Evolutionary conservation across 208 protist species (phyloP).

Genomic region (Acanthamoeba sp.): DNA sequence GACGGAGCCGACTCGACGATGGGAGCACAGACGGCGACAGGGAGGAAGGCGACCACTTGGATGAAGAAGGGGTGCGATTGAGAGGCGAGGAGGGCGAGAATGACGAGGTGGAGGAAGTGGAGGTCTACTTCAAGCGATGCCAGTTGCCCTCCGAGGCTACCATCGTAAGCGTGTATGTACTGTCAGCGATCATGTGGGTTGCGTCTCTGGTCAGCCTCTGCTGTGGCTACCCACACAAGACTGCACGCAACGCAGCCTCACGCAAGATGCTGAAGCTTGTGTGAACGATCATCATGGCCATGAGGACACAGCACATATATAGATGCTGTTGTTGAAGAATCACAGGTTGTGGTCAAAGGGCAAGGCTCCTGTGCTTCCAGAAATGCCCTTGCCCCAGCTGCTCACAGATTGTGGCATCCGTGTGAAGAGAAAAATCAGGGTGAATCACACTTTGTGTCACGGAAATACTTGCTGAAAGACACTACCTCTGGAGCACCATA

Average conservation of each 20-base stretch:
- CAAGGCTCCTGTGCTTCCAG: too few species aligned
- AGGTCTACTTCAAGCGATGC: constrained; percentile 37
- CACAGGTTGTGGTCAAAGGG: too few species aligned
- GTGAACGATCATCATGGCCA: too few species aligned
- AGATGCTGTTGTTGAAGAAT: too few species aligned
- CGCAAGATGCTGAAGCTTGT: constrained; percentile 56
- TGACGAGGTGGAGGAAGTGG: neutral
- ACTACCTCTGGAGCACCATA: too few species aligned
- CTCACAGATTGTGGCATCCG: too few species aligned
- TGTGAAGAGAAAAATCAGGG: too few species aligned
- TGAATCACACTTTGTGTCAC: too few species aligned
- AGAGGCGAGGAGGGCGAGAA: neutral
- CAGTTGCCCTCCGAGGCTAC: constrained; percentile 16
- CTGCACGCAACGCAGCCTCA: neutral
- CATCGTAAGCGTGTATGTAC: neutral
- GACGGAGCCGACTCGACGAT: too few species aligned
- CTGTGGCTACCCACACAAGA: neutral
- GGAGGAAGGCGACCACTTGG: neutral
- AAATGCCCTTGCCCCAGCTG: too few species aligned
- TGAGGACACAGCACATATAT: too few species aligned
- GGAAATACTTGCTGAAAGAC: too few species aligned
- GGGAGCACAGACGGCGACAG: neutral
- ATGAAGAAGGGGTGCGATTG: neutral
- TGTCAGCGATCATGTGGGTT: neutral
- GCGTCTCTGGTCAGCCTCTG: constrained; percentile 30